Base-by-base conservation (phyloP, 2,329 filamentous ascomycete genomes). In the Macrophomina tecta region DNA sequence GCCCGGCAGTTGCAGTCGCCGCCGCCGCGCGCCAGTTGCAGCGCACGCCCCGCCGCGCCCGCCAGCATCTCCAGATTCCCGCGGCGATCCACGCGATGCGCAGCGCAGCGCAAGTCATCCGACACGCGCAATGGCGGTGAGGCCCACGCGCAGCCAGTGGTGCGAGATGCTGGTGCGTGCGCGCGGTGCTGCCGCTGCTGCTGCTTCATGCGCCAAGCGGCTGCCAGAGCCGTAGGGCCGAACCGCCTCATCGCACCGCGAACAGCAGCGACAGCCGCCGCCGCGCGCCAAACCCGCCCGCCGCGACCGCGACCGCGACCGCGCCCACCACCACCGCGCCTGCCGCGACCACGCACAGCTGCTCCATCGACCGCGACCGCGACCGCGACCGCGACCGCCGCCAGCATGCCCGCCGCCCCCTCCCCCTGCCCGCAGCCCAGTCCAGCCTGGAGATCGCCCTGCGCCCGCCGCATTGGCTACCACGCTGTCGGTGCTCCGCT, bases 111-210 rank as follows among this genome's bases (percentile, higher is more conserved):
- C 52, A 56, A 56, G 52, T 38, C 52, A 53, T 53, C 51, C 51
- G 51, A 53, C 49, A 16, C 48, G 48, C 48, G 56, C 40, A 48
- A 34, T 61, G 56, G 56, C 56, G 56, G 56, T 61, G 56, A 61
- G 56, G 56, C 56, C 56, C 42, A 58, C 56, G 14, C 16, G 3
- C 38, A 28, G 56, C 18, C 38, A 40, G 45, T 60, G 55, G 55
- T 30, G 40, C 23, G 18, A 28, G 53, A 40, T 18, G 53, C 36
- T 34, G 55, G 38, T 45, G 56, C 56, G 32, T 38, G 42, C 56
- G 56, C 56, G 56, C 48, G 56, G 30, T 14, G 23, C 38, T 18
- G 18, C 18, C 18, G 18, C 18, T 18, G 18, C 18, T 18, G 18
- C 18, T 45, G 28, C 23, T 6, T 45, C 38, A 32, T 60, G 55